Evolutionary conservation across 148 eudicot species (phyloP).

Genomic region (Euryodendron excelsum): DNA sequence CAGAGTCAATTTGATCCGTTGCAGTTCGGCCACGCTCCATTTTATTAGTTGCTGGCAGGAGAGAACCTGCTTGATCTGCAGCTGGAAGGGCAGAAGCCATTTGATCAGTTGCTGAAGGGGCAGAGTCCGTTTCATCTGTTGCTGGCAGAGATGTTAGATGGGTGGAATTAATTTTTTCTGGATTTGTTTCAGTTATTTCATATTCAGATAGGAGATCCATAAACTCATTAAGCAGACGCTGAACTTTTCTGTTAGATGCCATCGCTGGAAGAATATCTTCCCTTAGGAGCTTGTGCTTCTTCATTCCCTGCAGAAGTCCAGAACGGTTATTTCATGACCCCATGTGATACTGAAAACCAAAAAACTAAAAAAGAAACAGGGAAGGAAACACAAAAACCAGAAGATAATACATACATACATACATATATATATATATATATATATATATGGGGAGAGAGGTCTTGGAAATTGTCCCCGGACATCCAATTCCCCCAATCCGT

Average conservation of each 20-base stretch:
- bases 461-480: not conserved
- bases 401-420: no score
- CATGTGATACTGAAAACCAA: not conserved
- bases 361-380: no score
- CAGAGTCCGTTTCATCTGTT: constrained; percentile 18
- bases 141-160: constrained; percentile 16
- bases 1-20: constrained; percentile 21
- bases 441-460: no score
- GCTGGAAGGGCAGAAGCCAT: constrained; percentile 22
- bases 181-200: constrained; percentile 34
- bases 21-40: constrained; percentile 17
- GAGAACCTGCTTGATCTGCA: constrained; percentile 20
- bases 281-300: constrained; percentile 82
- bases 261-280: constrained; percentile 96
- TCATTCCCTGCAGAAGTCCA: constrained; percentile 64
- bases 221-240: constrained; percentile 85
- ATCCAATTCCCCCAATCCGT: not conserved
- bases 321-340: not conserved
- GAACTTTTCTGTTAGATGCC: constrained; percentile 95
- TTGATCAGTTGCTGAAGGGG: constrained; percentile 23
- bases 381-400: not conserved
- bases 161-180: constrained; percentile 22
- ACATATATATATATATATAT: no score
- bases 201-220: constrained; percentile 97
- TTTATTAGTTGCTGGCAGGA: constrained; percentile 17